Evolutionary conservation across 495 filamentous ascomycete genomes (phyloP).

Genomic region (Aspergillus diversus): DNA sequence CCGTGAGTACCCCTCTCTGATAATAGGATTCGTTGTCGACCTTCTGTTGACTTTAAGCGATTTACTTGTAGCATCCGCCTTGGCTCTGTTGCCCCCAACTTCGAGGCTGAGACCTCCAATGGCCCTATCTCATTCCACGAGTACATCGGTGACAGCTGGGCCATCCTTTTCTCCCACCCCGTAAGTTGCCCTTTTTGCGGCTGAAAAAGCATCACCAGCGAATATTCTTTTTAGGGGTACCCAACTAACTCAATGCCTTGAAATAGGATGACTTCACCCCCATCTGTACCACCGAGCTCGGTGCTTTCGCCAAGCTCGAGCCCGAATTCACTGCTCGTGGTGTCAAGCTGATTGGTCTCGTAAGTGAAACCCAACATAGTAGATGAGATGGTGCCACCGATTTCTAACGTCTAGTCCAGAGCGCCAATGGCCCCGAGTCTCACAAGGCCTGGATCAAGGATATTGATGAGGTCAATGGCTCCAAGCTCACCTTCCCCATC

Average conservation of each 20-base stretch:
- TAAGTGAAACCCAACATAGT: conserved; percentile 62
- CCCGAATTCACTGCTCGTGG: conserved; percentile 93
- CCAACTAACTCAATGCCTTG: neutral
- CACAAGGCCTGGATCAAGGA: conserved; percentile 86
- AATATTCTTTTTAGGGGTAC: neutral
- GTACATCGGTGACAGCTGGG: conserved; percentile 93
- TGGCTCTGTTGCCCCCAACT: conserved; percentile 88
- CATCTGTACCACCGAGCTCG: conserved; percentile 98
- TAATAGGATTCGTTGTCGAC: neutral
- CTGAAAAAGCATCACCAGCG: neutral
- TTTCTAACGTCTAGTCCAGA: conserved; percentile 35
- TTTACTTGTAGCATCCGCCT: conserved; percentile 70
- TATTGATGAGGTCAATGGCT: conserved; percentile 88
- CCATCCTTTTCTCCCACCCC: conserved; percentile 96
- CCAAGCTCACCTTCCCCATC: conserved; percentile 87
- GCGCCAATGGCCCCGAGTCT: conserved; percentile 55
- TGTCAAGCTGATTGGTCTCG: conserved; percentile 94
- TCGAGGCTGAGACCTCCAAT: conserved; percentile 87
- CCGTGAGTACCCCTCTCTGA: conserved; percentile 42
- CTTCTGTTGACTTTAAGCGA: neutral
- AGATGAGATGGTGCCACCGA: neutral
- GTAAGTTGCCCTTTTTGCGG: conserved; percentile 52
- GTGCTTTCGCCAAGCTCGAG: conserved; percentile 95
- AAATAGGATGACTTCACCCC: conserved; percentile 73
- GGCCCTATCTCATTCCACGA: conserved; percentile 97